These are phyloP conservation scores for Cutaneotrichosporon cutaneum DNA, from an alignment of 1,284 basidiomycete genomes.

Conservation along the genomic window DNA sequence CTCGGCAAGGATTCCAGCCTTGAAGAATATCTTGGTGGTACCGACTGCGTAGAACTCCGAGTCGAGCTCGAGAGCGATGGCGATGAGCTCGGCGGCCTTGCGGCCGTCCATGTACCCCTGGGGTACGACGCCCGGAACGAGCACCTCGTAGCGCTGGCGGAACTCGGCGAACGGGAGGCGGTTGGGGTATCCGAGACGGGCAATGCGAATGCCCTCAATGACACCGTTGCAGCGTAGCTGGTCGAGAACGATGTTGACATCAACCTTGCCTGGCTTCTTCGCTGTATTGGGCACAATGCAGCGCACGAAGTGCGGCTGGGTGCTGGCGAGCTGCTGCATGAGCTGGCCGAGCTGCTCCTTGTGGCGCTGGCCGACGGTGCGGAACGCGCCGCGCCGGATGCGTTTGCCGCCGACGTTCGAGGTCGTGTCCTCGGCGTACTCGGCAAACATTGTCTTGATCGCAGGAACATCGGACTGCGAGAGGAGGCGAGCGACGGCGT, in stretches of 20 bases:
- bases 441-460: slow-evolving; percentile 79
- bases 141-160: slow-evolving; percentile 91
- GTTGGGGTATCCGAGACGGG: slow-evolving; percentile 95
- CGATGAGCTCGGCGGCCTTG: slow-evolving; percentile 91
- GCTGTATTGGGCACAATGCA: slow-evolving; percentile 95
- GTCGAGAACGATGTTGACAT: slow-evolving; percentile 92
- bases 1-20: slow-evolving; percentile 96
- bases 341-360: slow-evolving; percentile 92
- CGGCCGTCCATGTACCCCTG: slow-evolving; percentile 96
- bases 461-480: slow-evolving; percentile 79
- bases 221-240: slow-evolving; percentile 99
- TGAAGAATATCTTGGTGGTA: slow-evolving; percentile 98
- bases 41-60: slow-evolving; percentile 84
- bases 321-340: slow-evolving; percentile 87
- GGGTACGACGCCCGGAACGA: slow-evolving; percentile 89
- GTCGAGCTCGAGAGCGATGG: slow-evolving; percentile 84
- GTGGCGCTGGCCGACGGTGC: slow-evolving; percentile 92
- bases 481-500: slow-evolving; percentile 88
- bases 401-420: slow-evolving; percentile 62
- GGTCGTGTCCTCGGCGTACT: slow-evolving; percentile 65
- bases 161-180: slow-evolving; percentile 96
- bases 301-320: slow-evolving; percentile 96
- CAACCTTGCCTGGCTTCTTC: slow-evolving; percentile 89
- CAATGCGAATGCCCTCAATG: slow-evolving; percentile 96
- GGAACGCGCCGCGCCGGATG: slow-evolving; percentile 93